A percentile compares a stretch with the other conserved stretches of the same genome.
Conservation (phyloP, 2,329 filamentous ascomycete genomes). For the Podosphaera aphanis region DNA sequence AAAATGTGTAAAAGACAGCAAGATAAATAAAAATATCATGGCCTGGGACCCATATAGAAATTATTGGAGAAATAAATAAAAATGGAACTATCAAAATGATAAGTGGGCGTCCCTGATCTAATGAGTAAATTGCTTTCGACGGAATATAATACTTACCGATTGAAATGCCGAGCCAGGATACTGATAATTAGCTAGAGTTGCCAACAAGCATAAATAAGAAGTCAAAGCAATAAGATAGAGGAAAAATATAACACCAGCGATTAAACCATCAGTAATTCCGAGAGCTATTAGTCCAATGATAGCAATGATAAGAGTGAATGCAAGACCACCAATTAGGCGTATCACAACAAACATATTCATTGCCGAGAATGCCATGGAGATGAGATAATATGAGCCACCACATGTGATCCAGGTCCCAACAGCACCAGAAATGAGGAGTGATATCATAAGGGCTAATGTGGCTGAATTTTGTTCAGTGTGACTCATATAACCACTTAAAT, state of each 20-base stretch:
- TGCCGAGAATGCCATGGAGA: conserved; percentile 7
- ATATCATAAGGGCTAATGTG: conserved; percentile 6
- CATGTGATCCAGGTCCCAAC: conserved; percentile 7
- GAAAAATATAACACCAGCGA: conserved; percentile 4
- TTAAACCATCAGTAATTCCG: conserved; percentile 1
- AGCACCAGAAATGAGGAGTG: conserved; percentile 5
- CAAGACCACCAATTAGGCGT: conserved; percentile 5
- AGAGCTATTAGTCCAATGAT: conserved; percentile 3
- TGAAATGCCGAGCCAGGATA: conserved; percentile 6
- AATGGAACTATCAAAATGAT: conserved; percentile 5
- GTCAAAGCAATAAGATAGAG: conserved; percentile 5
- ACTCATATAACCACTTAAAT: conserved; percentile 4
- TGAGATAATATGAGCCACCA: conserved; percentile 6
- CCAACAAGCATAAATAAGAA: conserved; percentile 4
- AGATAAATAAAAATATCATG: conserved; percentile 5
- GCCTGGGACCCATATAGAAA: conserved; percentile 3
- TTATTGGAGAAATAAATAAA: conserved; percentile 5
- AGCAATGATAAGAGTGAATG: conserved; percentile 4
- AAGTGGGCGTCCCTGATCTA: conserved; percentile 2
- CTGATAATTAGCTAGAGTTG: conserved; percentile 6
- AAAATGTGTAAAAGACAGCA: conserved; percentile 4
- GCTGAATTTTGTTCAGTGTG: conserved; percentile 3
- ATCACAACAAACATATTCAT: conserved; percentile 7
- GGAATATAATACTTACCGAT: conserved; percentile 1
- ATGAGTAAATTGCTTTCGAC: neutral